These are phyloP conservation scores for Metschnikowia koreensis DNA, from an alignment of 805 yeast species.

Conservation along the genomic window DNA sequence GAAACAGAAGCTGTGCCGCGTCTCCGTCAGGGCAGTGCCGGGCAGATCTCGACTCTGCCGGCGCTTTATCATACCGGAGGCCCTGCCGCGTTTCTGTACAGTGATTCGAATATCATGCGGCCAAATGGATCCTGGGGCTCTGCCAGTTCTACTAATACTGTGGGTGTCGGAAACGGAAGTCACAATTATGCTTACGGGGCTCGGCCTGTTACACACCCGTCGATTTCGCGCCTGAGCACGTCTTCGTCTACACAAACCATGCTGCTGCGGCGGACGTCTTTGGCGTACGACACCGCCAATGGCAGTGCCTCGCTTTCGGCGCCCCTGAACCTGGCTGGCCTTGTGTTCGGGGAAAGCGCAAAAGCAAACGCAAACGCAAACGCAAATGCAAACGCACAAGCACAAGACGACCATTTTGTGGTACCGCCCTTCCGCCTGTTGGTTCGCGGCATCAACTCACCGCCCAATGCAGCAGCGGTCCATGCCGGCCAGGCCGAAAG, in stretches of 20 bases:
- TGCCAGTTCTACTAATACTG: neutral
- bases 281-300: slow-evolving; percentile 36
- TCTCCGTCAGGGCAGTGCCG: neutral
- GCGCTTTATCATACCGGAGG: neutral
- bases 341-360: neutral
- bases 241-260: slow-evolving; percentile 1
- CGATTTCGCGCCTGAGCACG: slow-evolving; percentile 4
- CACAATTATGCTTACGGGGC: neutral
- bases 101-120: neutral
- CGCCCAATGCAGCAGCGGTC: neutral
- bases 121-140: slow-evolving; percentile 1
- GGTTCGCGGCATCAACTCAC: slow-evolving; percentile 9
- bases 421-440: slow-evolving; percentile 14
- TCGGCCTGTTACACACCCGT: neutral
- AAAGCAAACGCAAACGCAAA: neutral
- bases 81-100: neutral
- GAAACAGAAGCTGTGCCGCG: neutral
- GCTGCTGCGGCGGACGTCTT: slow-evolving; percentile 36
- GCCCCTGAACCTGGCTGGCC: slow-evolving; percentile 1
- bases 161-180: neutral
- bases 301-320: neutral
- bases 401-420: slow-evolving; percentile 1
- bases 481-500: slow-evolving; percentile 3
- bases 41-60: slow-evolving; percentile 7
- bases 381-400: neutral